These are phyloP conservation scores for Mychonastes homosphaera DNA, from an alignment of 139 green algal species.

Conservation along the genomic window DNA sequence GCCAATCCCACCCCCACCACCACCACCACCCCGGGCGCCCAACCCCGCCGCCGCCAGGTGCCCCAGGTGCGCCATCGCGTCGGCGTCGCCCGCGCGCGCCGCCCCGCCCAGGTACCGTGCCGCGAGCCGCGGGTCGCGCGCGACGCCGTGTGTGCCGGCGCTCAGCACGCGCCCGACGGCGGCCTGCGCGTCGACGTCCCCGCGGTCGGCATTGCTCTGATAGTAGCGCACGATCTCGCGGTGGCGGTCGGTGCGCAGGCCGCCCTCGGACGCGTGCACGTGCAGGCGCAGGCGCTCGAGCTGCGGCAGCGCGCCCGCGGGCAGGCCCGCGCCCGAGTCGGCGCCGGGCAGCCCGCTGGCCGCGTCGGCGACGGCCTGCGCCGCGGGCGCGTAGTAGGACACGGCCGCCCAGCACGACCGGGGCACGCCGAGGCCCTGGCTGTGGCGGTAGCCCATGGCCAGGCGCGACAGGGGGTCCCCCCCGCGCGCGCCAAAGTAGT, in stretches of 20 bases:
- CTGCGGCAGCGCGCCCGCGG: constrained; percentile 10
- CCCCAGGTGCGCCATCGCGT: constrained; percentile 76
- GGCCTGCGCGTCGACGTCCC: constrained; percentile 40
- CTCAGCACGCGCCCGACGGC: constrained; percentile 53
- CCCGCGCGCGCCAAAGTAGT: constrained; percentile 64
- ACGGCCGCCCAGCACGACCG: constrained; percentile 64
- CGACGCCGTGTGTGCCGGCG: constrained; percentile 52
- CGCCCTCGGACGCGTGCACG: constrained; percentile 21
- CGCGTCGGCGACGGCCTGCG: constrained; percentile 34
- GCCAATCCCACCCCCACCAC: background rate
- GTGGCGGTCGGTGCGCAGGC: constrained; percentile 20
- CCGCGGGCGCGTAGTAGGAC: constrained; percentile 77
- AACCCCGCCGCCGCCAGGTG: constrained; percentile 47
- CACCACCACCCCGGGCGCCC: background rate
- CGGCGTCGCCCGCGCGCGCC: constrained; percentile 51
- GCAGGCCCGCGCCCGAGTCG: background rate
- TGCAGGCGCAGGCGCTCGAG: constrained; percentile 48
- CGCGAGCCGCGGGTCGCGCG: constrained; percentile 40
- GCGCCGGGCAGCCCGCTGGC: constrained; percentile 8
- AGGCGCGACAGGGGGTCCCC: constrained; percentile 56
- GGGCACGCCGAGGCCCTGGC: constrained; percentile 66
- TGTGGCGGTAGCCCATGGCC: constrained; percentile 71
- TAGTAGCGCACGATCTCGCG: constrained; percentile 60
- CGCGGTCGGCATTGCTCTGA: constrained; percentile 79
- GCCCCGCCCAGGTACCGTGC: constrained; percentile 57